phyloP scores from a whole-genome alignment of 78 protist species.

The Dictyostelium capitatum region DNA sequence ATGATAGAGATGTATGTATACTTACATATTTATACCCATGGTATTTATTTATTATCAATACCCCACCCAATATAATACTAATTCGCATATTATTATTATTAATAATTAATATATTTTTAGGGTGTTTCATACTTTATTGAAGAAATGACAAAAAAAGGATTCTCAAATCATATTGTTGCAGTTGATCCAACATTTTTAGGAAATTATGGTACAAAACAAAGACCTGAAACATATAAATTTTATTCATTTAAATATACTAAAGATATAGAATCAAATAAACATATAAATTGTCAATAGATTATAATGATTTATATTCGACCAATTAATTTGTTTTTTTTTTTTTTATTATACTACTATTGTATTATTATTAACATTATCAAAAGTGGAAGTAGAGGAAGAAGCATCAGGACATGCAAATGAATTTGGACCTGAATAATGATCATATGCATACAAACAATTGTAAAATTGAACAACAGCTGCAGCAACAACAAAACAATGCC shows the following conservation, averaged over 20 bases:
- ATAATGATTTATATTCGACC: too few relatives aligned
- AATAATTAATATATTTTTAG: constrained; percentile 25
- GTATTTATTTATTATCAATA: neutral
- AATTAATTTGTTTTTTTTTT: too few relatives aligned
- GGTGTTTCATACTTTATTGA: constrained; percentile 83
- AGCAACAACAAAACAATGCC: constrained; percentile 53
- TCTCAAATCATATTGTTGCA: constrained; percentile 34
- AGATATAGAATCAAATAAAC: constrained; percentile 5
- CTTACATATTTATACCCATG: neutral
- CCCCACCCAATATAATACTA: neutral
- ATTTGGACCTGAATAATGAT: constrained; percentile 36
- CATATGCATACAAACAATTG: constrained; percentile 36
- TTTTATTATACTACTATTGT: too few relatives aligned
- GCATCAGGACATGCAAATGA: neutral
- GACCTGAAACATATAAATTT: constrained; percentile 86
- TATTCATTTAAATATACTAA: constrained; percentile 57
- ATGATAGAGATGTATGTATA: constrained; percentile 87
- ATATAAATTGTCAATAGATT: neutral
- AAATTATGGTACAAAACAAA: constrained; percentile 81
- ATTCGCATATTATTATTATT: neutral
- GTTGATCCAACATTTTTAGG: constrained; percentile 53
- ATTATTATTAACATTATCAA: too few relatives aligned
- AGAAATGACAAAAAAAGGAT: constrained; percentile 42
- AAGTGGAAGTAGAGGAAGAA: too few relatives aligned
- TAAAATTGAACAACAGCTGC: constrained; percentile 39